phyloP scores from a whole-genome alignment of 225 moss, liverwort and hornwort species.

The Rhytidiadelphus loreus region DNA sequence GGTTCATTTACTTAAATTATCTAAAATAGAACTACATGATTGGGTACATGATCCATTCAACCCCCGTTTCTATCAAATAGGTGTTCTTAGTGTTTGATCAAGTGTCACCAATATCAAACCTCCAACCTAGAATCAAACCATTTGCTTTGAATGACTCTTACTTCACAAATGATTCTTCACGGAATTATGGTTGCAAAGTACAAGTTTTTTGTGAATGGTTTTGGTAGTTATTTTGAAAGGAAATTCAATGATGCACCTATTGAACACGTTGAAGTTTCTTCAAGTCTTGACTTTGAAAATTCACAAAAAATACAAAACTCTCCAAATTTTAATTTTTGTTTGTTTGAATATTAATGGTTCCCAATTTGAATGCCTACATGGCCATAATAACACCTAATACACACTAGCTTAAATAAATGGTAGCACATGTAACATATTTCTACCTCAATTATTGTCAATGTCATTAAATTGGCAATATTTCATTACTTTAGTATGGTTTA shows the following conservation, averaged over 20 bases:
- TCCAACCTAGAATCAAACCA: not conserved
- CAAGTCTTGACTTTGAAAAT: not conserved
- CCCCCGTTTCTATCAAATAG: not conserved
- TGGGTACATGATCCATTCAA: too few species aligned
- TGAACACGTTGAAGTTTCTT: not conserved
- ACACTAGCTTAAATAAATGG: too few species aligned
- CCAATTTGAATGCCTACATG: too few species aligned
- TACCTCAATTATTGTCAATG: too few species aligned
- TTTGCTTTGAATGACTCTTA: not conserved
- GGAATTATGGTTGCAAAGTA: not conserved
- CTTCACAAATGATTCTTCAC: not conserved
- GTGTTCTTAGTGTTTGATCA: too few species aligned
- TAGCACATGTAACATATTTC: too few species aligned
- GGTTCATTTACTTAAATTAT: not conserved
- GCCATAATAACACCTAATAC: too few species aligned
- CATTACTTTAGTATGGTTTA: too few species aligned
- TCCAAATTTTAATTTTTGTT: too few species aligned
- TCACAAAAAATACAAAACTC: too few species aligned
- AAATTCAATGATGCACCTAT: not conserved
- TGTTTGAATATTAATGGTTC: too few species aligned
- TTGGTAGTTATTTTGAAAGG: too few species aligned
- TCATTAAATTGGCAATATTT: accelerated
- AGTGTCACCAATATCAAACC: not conserved
- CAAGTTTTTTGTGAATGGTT: not conserved
- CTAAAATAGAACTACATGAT: not conserved